Conservation (phyloP, 2,329 filamentous ascomycete genomes). For the Rhexocercosporidium sp. region DNA sequence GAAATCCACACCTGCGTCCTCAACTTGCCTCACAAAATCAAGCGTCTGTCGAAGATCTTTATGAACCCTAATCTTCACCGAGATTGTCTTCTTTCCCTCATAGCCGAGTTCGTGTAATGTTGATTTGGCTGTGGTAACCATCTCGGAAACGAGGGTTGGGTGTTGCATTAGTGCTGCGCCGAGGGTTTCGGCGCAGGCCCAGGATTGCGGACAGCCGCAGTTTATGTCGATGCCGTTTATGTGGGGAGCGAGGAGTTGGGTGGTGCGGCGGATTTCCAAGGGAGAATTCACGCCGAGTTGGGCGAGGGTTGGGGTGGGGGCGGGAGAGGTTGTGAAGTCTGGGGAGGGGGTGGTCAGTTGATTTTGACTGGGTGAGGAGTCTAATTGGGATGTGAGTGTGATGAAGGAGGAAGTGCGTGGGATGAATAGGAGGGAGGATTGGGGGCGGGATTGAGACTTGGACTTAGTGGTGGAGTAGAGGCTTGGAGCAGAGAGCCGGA, state of each 20-base stretch:
- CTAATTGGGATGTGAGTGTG: background rate
- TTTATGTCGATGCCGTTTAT: slow-evolving; percentile 72
- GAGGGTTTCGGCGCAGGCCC: slow-evolving; percentile 71
- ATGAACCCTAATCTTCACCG: slow-evolving; percentile 74
- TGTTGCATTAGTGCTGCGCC: slow-evolving; percentile 73
- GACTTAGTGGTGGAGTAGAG: background rate
- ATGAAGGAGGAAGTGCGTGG: background rate
- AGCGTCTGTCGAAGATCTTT: slow-evolving; percentile 62
- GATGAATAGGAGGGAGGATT: background rate
- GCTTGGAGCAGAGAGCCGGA: background rate
- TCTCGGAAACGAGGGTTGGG: slow-evolving; percentile 68
- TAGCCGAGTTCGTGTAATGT: slow-evolving; percentile 59
- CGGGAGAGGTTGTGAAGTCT: slow-evolving; percentile 67
- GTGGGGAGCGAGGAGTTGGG: slow-evolving; percentile 64
- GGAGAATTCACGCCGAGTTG: slow-evolving; percentile 71
- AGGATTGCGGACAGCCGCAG: slow-evolving; percentile 75
- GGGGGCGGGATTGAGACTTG: background rate
- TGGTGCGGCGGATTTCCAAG: slow-evolving; percentile 65
- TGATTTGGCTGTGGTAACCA: slow-evolving; percentile 63
- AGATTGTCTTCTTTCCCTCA: slow-evolving; percentile 57
- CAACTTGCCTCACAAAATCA: slow-evolving; percentile 66
- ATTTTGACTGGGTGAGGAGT: too few relatives aligned
- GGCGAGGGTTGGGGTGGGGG: slow-evolving; percentile 62
- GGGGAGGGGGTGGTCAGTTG: slow-evolving; percentile 27
- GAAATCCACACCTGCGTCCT: slow-evolving; percentile 66